These are phyloP conservation scores for Aspergillus sp. DNA, from an alignment of 2,329 filamentous ascomycete species.

Conservation along the genomic window DNA sequence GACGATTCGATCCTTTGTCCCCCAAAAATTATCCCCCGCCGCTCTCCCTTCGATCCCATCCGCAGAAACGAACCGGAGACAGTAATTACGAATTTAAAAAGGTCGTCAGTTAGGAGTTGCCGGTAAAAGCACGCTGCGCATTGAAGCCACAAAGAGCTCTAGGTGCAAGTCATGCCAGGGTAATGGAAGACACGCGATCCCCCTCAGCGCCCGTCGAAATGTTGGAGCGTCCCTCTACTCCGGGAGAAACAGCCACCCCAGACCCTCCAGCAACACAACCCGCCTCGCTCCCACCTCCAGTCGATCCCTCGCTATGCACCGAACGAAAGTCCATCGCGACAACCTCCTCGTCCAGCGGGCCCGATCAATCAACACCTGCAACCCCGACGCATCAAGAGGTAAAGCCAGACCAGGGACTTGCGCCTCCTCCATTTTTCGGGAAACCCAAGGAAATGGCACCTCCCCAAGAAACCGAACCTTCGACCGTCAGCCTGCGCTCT, in stretches of 20 bases:
- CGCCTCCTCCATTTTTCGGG: conserved; percentile 1
- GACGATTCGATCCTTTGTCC: conserved; percentile 14
- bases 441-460: conserved; percentile 17
- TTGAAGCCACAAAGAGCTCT: conserved; percentile 3
- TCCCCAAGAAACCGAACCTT: conserved; percentile 24
- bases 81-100: not conserved
- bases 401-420: conserved; percentile 13
- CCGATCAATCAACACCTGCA: conserved; percentile 9
- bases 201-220: conserved; percentile 27
- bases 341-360: conserved; percentile 22
- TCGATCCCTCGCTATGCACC: conserved; percentile 21
- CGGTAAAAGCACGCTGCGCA: not conserved
- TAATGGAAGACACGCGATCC: conserved; percentile 34
- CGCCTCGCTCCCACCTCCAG: conserved; percentile 26
- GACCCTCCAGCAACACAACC: conserved; percentile 27
- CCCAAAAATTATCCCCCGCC: conserved; percentile 4
- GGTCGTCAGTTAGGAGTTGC: not conserved
- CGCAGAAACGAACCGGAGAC: not conserved
- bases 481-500: conserved; percentile 28
- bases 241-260: conserved; percentile 27
- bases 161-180: conserved; percentile 35
- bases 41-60: conserved; percentile 7
- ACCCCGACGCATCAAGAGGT: conserved; percentile 15
- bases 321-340: conserved; percentile 27
- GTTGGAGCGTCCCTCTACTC: conserved; percentile 27